phyloP scores from a whole-genome alignment of 2,329 filamentous ascomycete genomes.

The Chrysosporium keratinophilum region DNA sequence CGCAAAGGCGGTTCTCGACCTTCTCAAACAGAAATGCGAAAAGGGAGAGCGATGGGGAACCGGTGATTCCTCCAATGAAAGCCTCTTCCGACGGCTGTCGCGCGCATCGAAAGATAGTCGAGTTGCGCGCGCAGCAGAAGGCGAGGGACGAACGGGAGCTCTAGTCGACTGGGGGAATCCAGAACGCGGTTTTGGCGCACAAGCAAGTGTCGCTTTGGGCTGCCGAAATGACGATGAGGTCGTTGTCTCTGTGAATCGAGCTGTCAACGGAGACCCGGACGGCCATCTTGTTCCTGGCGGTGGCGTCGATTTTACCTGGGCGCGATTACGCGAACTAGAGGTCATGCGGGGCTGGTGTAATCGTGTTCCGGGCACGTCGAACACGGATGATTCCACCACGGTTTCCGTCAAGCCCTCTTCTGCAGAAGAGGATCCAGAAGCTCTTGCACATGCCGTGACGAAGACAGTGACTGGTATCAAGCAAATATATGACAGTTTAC shows the following conservation, averaged over 20 bases:
- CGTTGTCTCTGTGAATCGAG: slow-evolving; percentile 45
- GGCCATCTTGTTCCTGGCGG: slow-evolving; percentile 37
- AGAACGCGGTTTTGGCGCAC: slow-evolving; percentile 48
- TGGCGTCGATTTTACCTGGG: slow-evolving; percentile 55
- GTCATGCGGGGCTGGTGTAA: slow-evolving; percentile 51
- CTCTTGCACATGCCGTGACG: slow-evolving; percentile 39
- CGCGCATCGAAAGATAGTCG: slow-evolving; percentile 39
- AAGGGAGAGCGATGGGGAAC: slow-evolving; percentile 80
- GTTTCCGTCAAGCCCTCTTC: slow-evolving; percentile 22
- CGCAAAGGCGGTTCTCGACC: slow-evolving; percentile 77
- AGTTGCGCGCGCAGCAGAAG: slow-evolving; percentile 12
- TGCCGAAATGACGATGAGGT: slow-evolving; percentile 50
- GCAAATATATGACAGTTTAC: slow-evolving; percentile 46
- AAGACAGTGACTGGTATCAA: slow-evolving; percentile 44
- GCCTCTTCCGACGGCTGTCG: slow-evolving; percentile 73
- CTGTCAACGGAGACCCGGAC: slow-evolving; percentile 40
- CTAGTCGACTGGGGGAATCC: slow-evolving; percentile 87
- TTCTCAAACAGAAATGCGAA: slow-evolving; percentile 92
- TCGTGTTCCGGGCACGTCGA: slow-evolving; percentile 38
- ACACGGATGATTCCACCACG: slow-evolving; percentile 30
- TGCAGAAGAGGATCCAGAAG: slow-evolving; percentile 17
- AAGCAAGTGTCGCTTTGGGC: slow-evolving; percentile 47
- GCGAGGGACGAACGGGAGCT: slow-evolving; percentile 38
- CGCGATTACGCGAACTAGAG: slow-evolving; percentile 52
- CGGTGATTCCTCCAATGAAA: slow-evolving; percentile 67